phyloP scores from a whole-genome alignment of 108 stramenopile genomes.

The Hondaea fermentalgiana region DNA sequence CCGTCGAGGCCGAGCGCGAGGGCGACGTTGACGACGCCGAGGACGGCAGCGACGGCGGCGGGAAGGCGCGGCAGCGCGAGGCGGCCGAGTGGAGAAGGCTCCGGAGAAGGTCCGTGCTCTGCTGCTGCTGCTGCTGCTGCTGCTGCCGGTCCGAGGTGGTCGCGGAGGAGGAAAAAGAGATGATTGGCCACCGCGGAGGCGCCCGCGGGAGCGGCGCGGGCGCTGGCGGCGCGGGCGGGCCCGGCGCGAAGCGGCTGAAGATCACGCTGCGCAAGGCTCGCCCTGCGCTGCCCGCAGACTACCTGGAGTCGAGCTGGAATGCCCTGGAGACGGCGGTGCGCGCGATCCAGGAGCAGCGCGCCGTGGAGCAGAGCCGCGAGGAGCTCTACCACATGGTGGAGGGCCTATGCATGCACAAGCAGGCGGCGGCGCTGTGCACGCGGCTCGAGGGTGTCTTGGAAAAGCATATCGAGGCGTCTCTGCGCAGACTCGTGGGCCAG shows the following conservation, averaged over 20 bases:
- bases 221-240: neutral
- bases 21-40: too few species aligned
- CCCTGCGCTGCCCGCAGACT: neutral
- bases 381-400: slow-evolving; percentile 55
- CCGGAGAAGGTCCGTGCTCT: too few species aligned
- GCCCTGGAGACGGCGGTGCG: slow-evolving; percentile 29
- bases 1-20: too few species aligned
- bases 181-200: too few species aligned
- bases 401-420: slow-evolving; percentile 55
- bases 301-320: neutral
- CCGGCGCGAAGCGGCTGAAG: neutral
- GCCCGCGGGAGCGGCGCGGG: neutral
- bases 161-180: too few species aligned
- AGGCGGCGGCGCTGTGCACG: slow-evolving; percentile 36
- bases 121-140: too few species aligned
- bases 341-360: slow-evolving; percentile 36
- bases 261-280: neutral
- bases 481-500: neutral
- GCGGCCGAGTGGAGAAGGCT: too few species aligned
- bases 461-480: slow-evolving; percentile 25
- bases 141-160: too few species aligned
- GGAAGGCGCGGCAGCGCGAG: too few species aligned
- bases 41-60: too few species aligned
- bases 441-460: slow-evolving; percentile 30
- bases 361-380: slow-evolving; percentile 40